Evolutionary conservation across 164 flowering plant species (phyloP).

Genomic region (Tinospora cordifolia): DNA sequence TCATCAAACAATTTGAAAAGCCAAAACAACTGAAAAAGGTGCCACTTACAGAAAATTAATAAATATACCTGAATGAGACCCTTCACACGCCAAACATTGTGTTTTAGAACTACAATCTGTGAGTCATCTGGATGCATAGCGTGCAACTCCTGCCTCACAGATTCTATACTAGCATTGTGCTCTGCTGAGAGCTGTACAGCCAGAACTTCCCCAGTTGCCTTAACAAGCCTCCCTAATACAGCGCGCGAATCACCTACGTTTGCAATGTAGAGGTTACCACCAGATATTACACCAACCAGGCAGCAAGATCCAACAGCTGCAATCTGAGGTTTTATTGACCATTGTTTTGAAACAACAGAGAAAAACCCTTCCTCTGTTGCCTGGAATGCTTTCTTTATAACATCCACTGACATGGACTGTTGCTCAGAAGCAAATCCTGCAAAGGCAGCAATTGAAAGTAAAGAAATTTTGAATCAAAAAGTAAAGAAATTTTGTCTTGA

Average conservation of each 20-base stretch:
- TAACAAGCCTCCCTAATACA: conserved; percentile 62
- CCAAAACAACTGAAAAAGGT: neutral
- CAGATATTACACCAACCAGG: conserved; percentile 56
- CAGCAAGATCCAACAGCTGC: conserved; percentile 91
- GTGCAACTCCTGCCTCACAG: conserved; percentile 63
- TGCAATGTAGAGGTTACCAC: conserved; percentile 63
- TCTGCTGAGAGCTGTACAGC: conserved; percentile 60
- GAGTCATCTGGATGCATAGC: conserved; percentile 74
- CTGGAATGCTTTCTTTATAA: conserved; percentile 64
- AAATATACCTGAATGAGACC: conserved; percentile 70
- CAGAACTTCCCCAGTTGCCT: conserved; percentile 62
- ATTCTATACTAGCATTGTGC: conserved; percentile 59
- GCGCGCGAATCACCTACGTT: conserved; percentile 82
- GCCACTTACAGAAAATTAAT: neutral
- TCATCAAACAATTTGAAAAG: neutral
- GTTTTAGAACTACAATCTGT: conserved; percentile 69
- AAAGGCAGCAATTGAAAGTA: conserved; percentile 6
- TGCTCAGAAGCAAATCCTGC: conserved; percentile 62
- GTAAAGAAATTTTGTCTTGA: neutral
- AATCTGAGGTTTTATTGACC: conserved; percentile 72
- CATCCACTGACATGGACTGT: conserved; percentile 59
- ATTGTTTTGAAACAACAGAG: conserved; percentile 57
- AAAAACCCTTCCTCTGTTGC: conserved; percentile 83
- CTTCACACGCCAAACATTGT: conserved; percentile 87
- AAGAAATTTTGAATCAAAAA: neutral